A percentile compares a stretch with the other conserved stretches of the same genome.
phyloP scores from a whole-genome alignment of 2,329 filamentous ascomycete genomes.

The Cryphonectria carpinicola region DNA sequence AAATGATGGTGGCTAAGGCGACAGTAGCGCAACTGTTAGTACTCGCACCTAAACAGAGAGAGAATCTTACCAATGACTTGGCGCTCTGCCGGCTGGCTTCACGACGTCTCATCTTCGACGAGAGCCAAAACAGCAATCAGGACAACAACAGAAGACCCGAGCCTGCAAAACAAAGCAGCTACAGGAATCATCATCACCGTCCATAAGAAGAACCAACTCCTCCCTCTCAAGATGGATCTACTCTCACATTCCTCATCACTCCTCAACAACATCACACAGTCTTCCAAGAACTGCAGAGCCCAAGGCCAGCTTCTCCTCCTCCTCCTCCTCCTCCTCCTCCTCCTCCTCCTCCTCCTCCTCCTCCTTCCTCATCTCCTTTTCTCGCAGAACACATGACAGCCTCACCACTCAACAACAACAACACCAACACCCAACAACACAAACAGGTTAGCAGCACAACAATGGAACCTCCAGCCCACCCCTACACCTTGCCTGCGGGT shows the following conservation, averaged over 20 bases:
- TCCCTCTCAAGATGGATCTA: background rate
- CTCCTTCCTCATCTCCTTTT: background rate
- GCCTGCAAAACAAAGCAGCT: background rate
- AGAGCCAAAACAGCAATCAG: background rate
- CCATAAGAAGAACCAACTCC: background rate
- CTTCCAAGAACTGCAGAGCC: background rate
- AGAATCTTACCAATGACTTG: background rate
- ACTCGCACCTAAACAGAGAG: background rate
- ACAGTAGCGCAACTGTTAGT: background rate
- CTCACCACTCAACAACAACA: background rate
- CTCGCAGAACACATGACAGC: constrained; percentile 10
- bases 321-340: background rate
- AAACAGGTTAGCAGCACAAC: constrained; percentile 6
- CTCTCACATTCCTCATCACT: background rate
- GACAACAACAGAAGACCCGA: background rate
- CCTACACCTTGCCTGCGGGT: constrained; percentile 44
- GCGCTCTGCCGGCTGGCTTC: background rate
- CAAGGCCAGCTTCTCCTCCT: background rate
- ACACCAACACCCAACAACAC: background rate
- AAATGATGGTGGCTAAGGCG: constrained; percentile 9
- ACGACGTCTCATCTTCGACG: background rate
- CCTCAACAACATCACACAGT: background rate
- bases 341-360: background rate
- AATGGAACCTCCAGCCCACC: constrained; percentile 30
- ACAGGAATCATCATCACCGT: background rate